Percentiles rank a stretch among this genome's conserved stretches.
phyloP scores from a whole-genome alignment of 2,329 filamentous ascomycete species.

The Fonsecaea pedrosoi region DNA sequence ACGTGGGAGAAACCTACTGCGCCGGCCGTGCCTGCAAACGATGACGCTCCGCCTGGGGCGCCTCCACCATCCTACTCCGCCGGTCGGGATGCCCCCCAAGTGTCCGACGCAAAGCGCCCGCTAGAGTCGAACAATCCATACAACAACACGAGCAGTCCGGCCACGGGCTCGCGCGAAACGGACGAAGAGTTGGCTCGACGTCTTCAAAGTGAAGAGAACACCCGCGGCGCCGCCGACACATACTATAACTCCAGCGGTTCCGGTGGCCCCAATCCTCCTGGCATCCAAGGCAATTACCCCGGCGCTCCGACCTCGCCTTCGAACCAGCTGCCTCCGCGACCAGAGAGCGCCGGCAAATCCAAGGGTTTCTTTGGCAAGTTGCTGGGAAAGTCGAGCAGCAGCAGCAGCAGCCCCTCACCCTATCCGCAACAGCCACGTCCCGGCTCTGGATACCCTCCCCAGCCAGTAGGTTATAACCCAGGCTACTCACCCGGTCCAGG shows the following conservation, averaged over 20 bases:
- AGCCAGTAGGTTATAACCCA: constrained; percentile 24
- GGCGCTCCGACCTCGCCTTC: constrained; percentile 51
- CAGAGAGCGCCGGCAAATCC: constrained; percentile 48
- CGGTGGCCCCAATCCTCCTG: constrained; percentile 30
- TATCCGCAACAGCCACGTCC: constrained; percentile 37
- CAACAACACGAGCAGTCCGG: constrained; percentile 56
- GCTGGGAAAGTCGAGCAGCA: constrained; percentile 51
- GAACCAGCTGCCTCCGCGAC: constrained; percentile 41
- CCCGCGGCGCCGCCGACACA: constrained; percentile 54
- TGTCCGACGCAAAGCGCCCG: constrained; percentile 51
- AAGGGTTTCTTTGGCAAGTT: constrained; percentile 59
- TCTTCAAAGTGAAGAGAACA: constrained; percentile 84
- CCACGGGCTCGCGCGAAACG: constrained; percentile 47
- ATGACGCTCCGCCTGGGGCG: constrained; percentile 59
- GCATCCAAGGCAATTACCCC: constrained; percentile 37
- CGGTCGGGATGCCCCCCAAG: constrained; percentile 52
- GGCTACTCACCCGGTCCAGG: constrained; percentile 32
- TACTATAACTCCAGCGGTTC: constrained; percentile 52
- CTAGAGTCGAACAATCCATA: constrained; percentile 77
- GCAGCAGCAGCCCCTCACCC: constrained; percentile 27
- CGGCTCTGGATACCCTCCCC: constrained; percentile 24
- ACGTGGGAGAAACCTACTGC: constrained; percentile 86
- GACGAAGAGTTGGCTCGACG: constrained; percentile 77
- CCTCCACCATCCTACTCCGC: constrained; percentile 72
- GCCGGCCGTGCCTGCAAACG: constrained; percentile 64